These are phyloP conservation scores for Boletellus sp. DNA, from an alignment of 768 basidiomycete genomes.

Conservation along the genomic window DNA sequence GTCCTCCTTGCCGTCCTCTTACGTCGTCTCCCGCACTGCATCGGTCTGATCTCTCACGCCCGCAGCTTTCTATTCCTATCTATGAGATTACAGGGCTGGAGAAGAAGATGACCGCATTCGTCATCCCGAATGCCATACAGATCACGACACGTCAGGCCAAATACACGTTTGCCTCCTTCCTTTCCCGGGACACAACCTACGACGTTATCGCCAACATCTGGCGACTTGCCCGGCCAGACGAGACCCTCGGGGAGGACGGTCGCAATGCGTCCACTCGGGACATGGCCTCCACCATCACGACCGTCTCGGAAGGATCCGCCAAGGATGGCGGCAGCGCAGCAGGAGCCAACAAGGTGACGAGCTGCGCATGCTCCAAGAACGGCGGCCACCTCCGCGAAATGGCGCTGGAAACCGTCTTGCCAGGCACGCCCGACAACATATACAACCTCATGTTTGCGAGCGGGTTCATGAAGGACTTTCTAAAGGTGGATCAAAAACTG, in stretches of 20 bases:
- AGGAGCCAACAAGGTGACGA: slow-evolving; percentile 52
- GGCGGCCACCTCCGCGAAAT: slow-evolving; percentile 68
- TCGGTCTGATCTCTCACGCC: slow-evolving; percentile 6
- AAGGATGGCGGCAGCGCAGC: slow-evolving; percentile 2
- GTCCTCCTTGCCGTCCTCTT: slow-evolving; percentile 31
- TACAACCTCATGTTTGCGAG: slow-evolving; percentile 96
- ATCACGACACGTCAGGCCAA: slow-evolving; percentile 79
- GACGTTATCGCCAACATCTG: slow-evolving; percentile 97
- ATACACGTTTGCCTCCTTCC: slow-evolving; percentile 95
- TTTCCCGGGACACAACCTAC: slow-evolving; percentile 91
- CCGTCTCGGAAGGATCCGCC: slow-evolving; percentile 14
- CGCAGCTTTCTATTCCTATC: slow-evolving; percentile 82
- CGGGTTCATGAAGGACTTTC: slow-evolving; percentile 92
- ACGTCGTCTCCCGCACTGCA: neutral
- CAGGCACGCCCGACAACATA: slow-evolving; percentile 91
- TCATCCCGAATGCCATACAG: slow-evolving; percentile 95
- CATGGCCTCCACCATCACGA: slow-evolving; percentile 15
- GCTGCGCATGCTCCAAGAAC: slow-evolving; percentile 69
- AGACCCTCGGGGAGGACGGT: slow-evolving; percentile 30
- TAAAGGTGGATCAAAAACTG: slow-evolving; percentile 85
- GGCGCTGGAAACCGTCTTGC: slow-evolving; percentile 75
- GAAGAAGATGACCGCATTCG: slow-evolving; percentile 97
- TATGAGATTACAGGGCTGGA: slow-evolving; percentile 83
- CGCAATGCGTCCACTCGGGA: slow-evolving; percentile 16
- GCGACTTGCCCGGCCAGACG: slow-evolving; percentile 80